Evolutionary conservation across 805 yeast species (phyloP), one percentile per base, ranked within the genome.

Genomic region (Yamadazyma insecticola): DNA sequence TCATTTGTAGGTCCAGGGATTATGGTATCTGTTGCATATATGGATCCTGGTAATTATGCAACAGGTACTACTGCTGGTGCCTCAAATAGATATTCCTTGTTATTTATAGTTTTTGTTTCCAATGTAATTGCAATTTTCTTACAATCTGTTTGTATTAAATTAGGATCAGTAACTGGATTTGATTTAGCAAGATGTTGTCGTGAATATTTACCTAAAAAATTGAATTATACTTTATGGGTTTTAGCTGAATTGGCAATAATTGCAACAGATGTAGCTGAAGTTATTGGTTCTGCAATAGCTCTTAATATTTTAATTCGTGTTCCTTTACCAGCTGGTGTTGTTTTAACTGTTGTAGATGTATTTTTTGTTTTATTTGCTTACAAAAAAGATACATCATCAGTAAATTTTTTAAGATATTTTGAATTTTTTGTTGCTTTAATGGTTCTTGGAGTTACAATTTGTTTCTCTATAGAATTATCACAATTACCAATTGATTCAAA

Each of bases 21-120:
- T 5, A 62, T 70, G 61, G 62, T 69, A 8, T 51, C 67, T 15
- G 75, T 69, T 22, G 72, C 74, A 2, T 70, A 70, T 41, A 68
- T 70, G 69, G 76, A 70, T 41, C 76, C 76, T 9, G 76, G 76
- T 46, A 70, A 70, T 41, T 67, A 70, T 39, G 67, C 74, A 16
- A 68, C 75, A 2, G 70, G 69, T 35, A 51, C 66, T 24, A 53
- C 65, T 8, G 74, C 72, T 4, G 76, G 76, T 36, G 67, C 76
- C 1, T 44, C 60, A 16, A 67, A 69, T 39, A 44, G 50, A 37
- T 70, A 50, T 43, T 57, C 72, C 8, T 51, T 70, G 24, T 50
- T 70, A 15, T 68, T 66, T 36, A 51, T 70, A 32, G 65, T 67
- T 26, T 47, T 70, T 3, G 32, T 67, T 13, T 63, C 74, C 24